Evolutionary conservation across 345 rosid genomes (phyloP), one percentile per base, ranked within the genome.

Genomic region (Linum tenue): DNA sequence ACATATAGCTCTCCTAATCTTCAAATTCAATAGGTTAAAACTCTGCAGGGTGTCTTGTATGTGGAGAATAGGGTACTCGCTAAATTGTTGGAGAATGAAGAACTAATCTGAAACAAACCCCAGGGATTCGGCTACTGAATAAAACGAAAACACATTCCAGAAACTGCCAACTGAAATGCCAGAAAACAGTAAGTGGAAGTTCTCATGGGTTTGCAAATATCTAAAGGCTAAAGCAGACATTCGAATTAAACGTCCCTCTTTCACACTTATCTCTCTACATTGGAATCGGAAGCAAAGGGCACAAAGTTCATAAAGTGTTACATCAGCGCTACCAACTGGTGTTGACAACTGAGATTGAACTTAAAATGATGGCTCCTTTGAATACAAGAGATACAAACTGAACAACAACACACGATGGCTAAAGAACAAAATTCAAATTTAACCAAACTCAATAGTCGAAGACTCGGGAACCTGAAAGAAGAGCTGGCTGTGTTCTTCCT

Each of bases 401-500:
- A 48, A 10, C 14, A 48, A 48, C 11, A 48, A 10, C 3, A 48
- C 15, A 48, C 14, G 3, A 9, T 48, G 14, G 53, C 14, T 15
- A 48, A 48, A 44, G 0, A 48, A 48, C 6, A 8, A 15, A 48
- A 43, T 59, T 38, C n/a, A 22, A 22, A 22, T 22, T 22, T 22
- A 22, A 22, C 31, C 31, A 22, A 22, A 22, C 31, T 22, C 31
- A 22, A 22, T 22, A 22, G 31, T 22, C 31, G n/a, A 61, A 66
- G 58, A 14, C 38, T 31, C 59, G 53, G 66, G 39, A 67, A 83
- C 99, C 96, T 83, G 86, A 71, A 79, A 85, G 75, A 86, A 94
- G 64, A 78, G 40, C 59, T 42, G 70, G 53, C 76, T 72, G 80
- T 94, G 99, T 62, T 86, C 92, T 75, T 85, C 94, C 76, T 94